Evolutionary conservation across 2,329 filamentous ascomycete species (phyloP), one percentile per base, ranked within the genome.

Genomic region (Trichoderma endophyticum): DNA sequence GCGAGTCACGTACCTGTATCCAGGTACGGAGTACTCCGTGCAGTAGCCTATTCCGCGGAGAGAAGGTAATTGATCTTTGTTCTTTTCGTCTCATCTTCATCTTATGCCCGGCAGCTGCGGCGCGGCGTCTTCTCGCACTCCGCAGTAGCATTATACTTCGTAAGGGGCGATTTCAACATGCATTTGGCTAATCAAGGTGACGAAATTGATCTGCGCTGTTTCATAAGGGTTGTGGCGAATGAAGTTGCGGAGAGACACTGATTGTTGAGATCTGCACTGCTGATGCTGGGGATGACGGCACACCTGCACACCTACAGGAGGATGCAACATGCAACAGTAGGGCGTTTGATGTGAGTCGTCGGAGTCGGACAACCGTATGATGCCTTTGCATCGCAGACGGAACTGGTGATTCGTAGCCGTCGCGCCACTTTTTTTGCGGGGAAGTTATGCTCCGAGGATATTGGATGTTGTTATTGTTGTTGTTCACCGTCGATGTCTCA

Each of bases 391-490:
- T 43, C 18, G 24, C 62, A 32, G 39, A 51, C 60, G 15, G 39
- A 30, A 51, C 39, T 64, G 61, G 62, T 64, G 62, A 51, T 64
- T 51, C 62, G 39, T 51, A 32, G 62, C 21, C 28, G n/a, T 64
- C 48, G 62, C 62, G 62, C 62, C 62, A 64, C 62, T 54, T 51
- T 64, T 63, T 51, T 51, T 64, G 62, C 62, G 63, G 63, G 63
- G 63, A 66, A 32, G 63, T 21, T 24, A 51, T 32, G 43, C 30
- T 54, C 14, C 48, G 48, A 54, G 48, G 11, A 54, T 54, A 54
- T 54, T 54, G 48, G 48, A 54, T 54, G 48, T 54, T 48, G 39
- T 43, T 43, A n/a, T 43, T 43, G 39, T 43, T 43, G 39, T 24
- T 64, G 14, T 64, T 64, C 62, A 32, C 28, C 43, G 32, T 21